Conservation (phyloP, 1,139 yeast species). For the Hemisphaericaspora subhashii region DNA sequence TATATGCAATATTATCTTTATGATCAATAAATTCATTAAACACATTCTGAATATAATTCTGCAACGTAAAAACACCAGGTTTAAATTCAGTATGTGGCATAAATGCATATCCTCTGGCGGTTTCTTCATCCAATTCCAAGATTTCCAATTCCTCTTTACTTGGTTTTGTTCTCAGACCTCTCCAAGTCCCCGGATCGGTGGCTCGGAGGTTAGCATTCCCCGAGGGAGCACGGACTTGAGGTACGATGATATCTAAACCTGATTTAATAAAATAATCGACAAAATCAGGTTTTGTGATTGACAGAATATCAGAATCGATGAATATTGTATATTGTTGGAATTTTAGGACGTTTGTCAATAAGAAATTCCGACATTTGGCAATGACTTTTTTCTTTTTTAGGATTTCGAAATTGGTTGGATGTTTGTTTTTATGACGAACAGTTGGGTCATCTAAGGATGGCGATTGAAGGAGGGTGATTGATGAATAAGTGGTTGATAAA, state of each 20-base stretch:
- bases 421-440: constrained; percentile 24
- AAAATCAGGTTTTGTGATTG: constrained; percentile 24
- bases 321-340: constrained; percentile 34
- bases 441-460: constrained; percentile 29
- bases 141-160: constrained; percentile 28
- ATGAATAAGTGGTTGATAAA: constrained; percentile 14
- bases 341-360: constrained; percentile 23
- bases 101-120: too few relatives aligned
- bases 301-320: constrained; percentile 39
- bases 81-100: background rate
- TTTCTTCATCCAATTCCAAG: constrained; percentile 36
- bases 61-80: constrained; percentile 23
- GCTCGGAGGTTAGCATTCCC: constrained; percentile 28
- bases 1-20: constrained; percentile 13
- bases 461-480: constrained; percentile 28
- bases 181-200: constrained; percentile 50
- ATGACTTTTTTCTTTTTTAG: constrained; percentile 28
- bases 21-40: background rate
- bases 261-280: constrained; percentile 32
- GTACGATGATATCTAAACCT: constrained; percentile 41
- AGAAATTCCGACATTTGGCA: constrained; percentile 34
- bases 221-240: constrained; percentile 33
- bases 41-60: constrained; percentile 17
- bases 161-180: constrained; percentile 43
- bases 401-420: constrained; percentile 28